These are phyloP conservation scores for Axilococcus clingmanii DNA, from an alignment of 139 green algal species.

Conservation along the genomic window DNA sequence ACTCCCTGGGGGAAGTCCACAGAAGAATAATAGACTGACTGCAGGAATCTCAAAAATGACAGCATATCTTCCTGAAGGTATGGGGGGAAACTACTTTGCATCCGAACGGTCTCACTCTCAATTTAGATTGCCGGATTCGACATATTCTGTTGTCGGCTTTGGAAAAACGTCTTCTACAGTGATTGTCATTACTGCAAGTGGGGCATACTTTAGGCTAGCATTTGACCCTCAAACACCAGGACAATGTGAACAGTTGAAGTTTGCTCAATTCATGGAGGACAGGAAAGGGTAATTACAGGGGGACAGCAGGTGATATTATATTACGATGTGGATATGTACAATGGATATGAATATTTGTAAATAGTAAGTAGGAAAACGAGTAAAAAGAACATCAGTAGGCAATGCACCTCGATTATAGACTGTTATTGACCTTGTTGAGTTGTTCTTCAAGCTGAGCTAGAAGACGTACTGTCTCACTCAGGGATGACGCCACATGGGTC, in stretches of 20 bases:
- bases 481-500: too few relatives aligned
- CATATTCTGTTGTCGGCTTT: constrained; percentile 53
- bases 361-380: too few relatives aligned
- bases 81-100: constrained; percentile 57
- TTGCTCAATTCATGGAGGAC: constrained; percentile 34
- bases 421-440: too few relatives aligned
- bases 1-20: background rate
- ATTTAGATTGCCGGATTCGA: constrained; percentile 44
- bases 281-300: background rate
- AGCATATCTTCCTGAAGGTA: constrained; percentile 18
- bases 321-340: background rate
- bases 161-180: constrained; percentile 40
- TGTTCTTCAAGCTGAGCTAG: too few relatives aligned
- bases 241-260: constrained; percentile 31
- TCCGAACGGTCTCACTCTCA: constrained; percentile 84
- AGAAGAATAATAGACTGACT: background rate
- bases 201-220: constrained; percentile 38
- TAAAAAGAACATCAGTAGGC: background rate
- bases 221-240: constrained; percentile 67
- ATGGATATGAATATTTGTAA: background rate
- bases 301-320: background rate
- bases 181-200: constrained; percentile 38
- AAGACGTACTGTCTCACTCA: too few relatives aligned
- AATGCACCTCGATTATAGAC: background rate
- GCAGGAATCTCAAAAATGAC: background rate